A percentile compares a stretch with the other conserved stretches of the same genome.
Conservation (phyloP, 1,284 basidiomycete species). For the Ceratobasidium papillatum region DNA sequence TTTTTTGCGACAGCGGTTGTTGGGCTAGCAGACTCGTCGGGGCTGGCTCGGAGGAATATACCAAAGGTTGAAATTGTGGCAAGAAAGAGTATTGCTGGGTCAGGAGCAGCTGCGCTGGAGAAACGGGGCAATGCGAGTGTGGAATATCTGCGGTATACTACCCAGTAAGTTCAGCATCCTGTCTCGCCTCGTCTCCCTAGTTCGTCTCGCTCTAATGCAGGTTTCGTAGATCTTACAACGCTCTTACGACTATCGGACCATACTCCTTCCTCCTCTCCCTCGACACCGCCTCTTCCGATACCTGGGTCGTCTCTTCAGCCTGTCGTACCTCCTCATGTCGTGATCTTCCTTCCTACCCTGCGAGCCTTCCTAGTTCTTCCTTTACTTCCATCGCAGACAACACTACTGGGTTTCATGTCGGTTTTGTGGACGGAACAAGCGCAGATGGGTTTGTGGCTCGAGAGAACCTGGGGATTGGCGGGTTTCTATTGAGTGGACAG, state of each 20-base stretch:
- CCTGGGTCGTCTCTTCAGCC: slow-evolving; percentile 72
- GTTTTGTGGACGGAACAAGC: slow-evolving; percentile 75
- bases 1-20: slow-evolving; percentile 7
- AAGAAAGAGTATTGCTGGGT: not conserved
- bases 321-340: slow-evolving; percentile 66
- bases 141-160: slow-evolving; percentile 18
- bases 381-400: slow-evolving; percentile 69
- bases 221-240: slow-evolving; percentile 67
- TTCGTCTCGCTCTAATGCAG: slow-evolving; percentile 44
- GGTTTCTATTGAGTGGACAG: slow-evolving; percentile 67
- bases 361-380: slow-evolving; percentile 64
- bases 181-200: slow-evolving; percentile 23
- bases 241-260: slow-evolving; percentile 64
- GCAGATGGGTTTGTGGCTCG: slow-evolving; percentile 73
- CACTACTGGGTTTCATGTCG: slow-evolving; percentile 63
- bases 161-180: slow-evolving; percentile 9
- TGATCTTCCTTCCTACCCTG: slow-evolving; percentile 68
- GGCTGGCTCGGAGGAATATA: not conserved
- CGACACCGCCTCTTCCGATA: slow-evolving; percentile 78
- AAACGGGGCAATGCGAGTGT: slow-evolving; percentile 23
- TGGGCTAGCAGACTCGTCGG: not conserved
- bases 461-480: slow-evolving; percentile 67
- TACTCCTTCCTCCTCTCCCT: slow-evolving; percentile 73
- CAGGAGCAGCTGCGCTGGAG: not conserved
- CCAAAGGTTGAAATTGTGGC: slow-evolving; percentile 16